Evolutionary conservation across 768 basidiomycete species (phyloP), one percentile per base, ranked within the genome.

Genomic region (Leccinum subtestaceum): DNA sequence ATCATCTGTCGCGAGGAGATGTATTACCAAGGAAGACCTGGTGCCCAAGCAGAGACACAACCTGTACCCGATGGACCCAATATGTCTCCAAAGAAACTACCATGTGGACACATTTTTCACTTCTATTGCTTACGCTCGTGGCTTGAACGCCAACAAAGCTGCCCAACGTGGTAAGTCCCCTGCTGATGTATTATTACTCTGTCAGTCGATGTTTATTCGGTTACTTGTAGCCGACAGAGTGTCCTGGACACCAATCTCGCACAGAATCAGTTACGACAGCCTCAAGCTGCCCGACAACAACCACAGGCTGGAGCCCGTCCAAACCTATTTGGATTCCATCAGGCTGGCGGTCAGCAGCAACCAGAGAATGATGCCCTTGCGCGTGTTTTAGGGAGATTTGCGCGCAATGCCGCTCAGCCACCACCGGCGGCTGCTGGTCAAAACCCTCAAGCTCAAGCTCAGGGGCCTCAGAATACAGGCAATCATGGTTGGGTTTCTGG

Each of bases 1-100:
- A 98, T 99, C 65, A 98, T 99, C 62, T 99, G 97, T 68, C 84
- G 97, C 12, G 97, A 99, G 74, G 97, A 98, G 70, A 93, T 99
- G 95, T 69, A 78, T 55, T 72, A 80, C 40, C 78, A 74, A 58
- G 63, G 65, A 63, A 60, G 65, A 49, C 67, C 64, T 21, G 63
- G 68, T 59, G 23, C 54, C 25, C 63, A 60, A 32, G 45, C 60
- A 43, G 71, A 59, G 54, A 40, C 71, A 36, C 66, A 65, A 38
- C 56, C 67, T 54, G 50, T 67, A 46, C 51, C 68, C 50, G 87
- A 92, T 63, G 92, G 91, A 11, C 91, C 93, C 9, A 98, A 98
- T 68, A 93, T 92, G 55, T 95, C 95, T 13, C 95, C 96, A 2
- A 99, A 99, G 78, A 95, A 93, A 70, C 78, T 99, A 23, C 93